These are phyloP conservation scores for Ceratocystis cubensis DNA, from an alignment of 2,329 filamentous ascomycete species.

Conservation along the genomic window DNA sequence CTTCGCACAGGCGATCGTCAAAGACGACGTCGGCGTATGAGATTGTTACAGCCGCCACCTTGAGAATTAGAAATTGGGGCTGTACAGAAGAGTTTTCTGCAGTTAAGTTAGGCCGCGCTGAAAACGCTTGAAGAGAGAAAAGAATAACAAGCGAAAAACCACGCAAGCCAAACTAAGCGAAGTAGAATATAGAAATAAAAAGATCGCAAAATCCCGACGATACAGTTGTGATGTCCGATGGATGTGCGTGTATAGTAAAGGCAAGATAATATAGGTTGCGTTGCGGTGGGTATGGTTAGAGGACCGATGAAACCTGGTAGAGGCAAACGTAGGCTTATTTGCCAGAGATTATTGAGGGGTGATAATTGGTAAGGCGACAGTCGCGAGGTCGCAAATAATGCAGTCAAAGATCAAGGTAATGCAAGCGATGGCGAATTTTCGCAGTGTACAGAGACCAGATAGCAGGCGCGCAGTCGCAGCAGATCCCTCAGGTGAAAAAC, in stretches of 20 bases:
- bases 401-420: not conserved
- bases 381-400: constrained; percentile 3
- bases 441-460: not conserved
- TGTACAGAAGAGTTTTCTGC: constrained; percentile 15
- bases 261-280: not conserved
- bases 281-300: not conserved
- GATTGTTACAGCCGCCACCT: constrained; percentile 18
- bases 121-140: not conserved
- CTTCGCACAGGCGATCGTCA: constrained; percentile 20
- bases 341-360: not conserved
- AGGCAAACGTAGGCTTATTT: not conserved
- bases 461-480: constrained; percentile 1
- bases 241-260: not conserved
- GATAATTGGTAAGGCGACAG: constrained; percentile 2
- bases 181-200: not conserved
- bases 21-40: constrained; percentile 19
- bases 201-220: not conserved
- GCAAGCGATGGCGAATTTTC: not conserved
- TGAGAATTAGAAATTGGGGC: constrained; percentile 11
- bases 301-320: not conserved
- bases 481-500: not conserved
- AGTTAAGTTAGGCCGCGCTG: constrained; percentile 5
- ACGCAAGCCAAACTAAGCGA: not conserved
- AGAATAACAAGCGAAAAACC: not conserved
- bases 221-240: not conserved